Evolutionary conservation across 495 filamentous ascomycete species (phyloP), one percentile per base, ranked within the genome.

Genomic region (Tuber microsphaerosporum): DNA sequence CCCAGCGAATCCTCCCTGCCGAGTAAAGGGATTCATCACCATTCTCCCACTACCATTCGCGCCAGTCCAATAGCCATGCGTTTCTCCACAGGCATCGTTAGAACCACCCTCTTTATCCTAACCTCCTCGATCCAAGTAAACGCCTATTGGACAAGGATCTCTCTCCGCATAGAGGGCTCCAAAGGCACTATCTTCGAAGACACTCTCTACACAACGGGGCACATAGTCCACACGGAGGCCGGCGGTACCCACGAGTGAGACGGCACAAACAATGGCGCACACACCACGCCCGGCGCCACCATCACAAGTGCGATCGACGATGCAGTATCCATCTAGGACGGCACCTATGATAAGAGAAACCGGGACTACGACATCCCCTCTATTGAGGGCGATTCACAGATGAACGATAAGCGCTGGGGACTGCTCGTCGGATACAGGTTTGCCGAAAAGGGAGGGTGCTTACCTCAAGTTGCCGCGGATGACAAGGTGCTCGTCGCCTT

Each of bases 241-340:
- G 73, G 69, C 19, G 73, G 73, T 42, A 75, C 70, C 0, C 73
- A 75, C 31, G 56, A 34, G 42, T 77, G 76, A 56, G 76, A 73
- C 44, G 70, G 73, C 31, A 75, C 69, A 2, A 77, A 75, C 42
- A 56, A 70, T 6, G 22, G 10, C 16, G n/a, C 17, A 10, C 9
- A 77, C 34, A 51, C 76, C 4, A 72, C 51, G 1, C 68, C 51
- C 19, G 70, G 73, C 2, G 70, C 69, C 17, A 77, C 76, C 7
- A 10, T 77, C 2, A 75, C 70, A 7, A 71, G 48, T 3, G 70
- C 73, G 2, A 70, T 75, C 41, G 70, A 77, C 73, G 48, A 61
- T n/a, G 46, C 72, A 20, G 75, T 48, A 7, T 51, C 37, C 31
- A 48, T 22, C 42, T 75, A 70, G 72, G 73, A 75, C 16, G 75